Percentiles rank a stretch among this genome's conserved stretches.
Conservation (phyloP, 768 basidiomycete species). For the Phlebiopsis gigantea region DNA sequence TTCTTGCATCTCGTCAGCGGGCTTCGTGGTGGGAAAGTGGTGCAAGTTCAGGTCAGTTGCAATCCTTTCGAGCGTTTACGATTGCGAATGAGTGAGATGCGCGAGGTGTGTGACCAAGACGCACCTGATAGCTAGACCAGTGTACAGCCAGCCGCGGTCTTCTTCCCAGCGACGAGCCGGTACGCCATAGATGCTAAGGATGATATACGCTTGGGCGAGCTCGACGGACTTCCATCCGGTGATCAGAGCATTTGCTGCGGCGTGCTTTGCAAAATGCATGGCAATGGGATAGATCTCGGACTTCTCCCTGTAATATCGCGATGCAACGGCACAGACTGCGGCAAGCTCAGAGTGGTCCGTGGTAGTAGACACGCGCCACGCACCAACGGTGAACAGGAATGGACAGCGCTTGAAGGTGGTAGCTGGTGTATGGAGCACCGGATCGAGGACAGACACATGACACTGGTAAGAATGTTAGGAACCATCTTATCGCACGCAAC, state of each 20-base stretch:
- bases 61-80: slow-evolving; percentile 44
- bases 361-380: slow-evolving; percentile 33
- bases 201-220: slow-evolving; percentile 85
- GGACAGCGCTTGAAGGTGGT: slow-evolving; percentile 80
- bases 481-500: slow-evolving; percentile 23
- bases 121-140: slow-evolving; percentile 79
- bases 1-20: slow-evolving; percentile 69
- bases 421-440: slow-evolving; percentile 73
- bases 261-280: slow-evolving; percentile 84
- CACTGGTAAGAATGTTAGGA: slow-evolving; percentile 65
- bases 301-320: slow-evolving; percentile 77
- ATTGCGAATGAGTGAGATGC: not conserved
- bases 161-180: slow-evolving; percentile 86
- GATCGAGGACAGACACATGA: slow-evolving; percentile 76
- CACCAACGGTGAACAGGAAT: slow-evolving; percentile 85
- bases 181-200: slow-evolving; percentile 78
- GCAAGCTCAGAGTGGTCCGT: not conserved
- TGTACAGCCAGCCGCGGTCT: slow-evolving; percentile 85
- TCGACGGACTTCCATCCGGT: slow-evolving; percentile 71
- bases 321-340: slow-evolving; percentile 80
- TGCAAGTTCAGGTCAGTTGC: slow-evolving; percentile 90
- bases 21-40: slow-evolving; percentile 66
- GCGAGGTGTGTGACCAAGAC: not conserved
- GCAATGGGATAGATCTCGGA: slow-evolving; percentile 83
- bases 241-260: slow-evolving; percentile 74